Base-by-base conservation (phyloP, 1,284 basidiomycete genomes). In the Microbotryum lychnidis-dioicae region DNA sequence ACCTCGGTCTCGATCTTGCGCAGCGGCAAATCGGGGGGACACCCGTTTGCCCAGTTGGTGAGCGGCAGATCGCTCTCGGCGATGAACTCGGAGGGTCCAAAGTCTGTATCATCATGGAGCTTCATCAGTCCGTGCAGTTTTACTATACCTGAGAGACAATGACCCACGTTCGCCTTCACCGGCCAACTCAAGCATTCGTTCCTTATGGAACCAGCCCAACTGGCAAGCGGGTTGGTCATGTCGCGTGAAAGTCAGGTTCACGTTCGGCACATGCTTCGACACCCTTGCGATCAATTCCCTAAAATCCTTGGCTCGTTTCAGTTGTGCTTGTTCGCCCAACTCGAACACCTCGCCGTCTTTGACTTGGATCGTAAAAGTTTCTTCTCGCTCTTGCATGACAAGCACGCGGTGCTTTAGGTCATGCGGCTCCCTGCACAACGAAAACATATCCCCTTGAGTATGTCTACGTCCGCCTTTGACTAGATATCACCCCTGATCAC, bases 161-260 rank as follows among this genome's bases (percentile, higher is more conserved):
- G 20, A 73, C 75, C 69, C 64, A 76, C 76, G 72, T 56, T 78
- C 72, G n/a, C 76, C 75, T n/a, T 72, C 54, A 50, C 73, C 59
- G 2, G 77, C 78, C 12, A 78, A 65, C 51, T 77, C 74, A 4
- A 76, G 66, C 52, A 79, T 69, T 4, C 74, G 73, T n/a, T 72
- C 72, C 58, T 76, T 70, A 42, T 76, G 69, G 33, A 71, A 71
- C 73, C 74, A 78, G 8, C 74, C 74, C 2, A 79, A 71, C 68
- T 77, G 77, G 52, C 78, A 75, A 54, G 78, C 76, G 2, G 78
- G 77, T 61, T 78, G 75, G 61, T 79, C 78, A 57, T 78, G 76
- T 42, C 78, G 75, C n/a, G 76, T 77, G 61, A 78, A 79, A 1
- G 77, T 77, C 14, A 77, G 48, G 51, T 70, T 68, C 75, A 61